Evolutionary conservation across 2,329 filamentous ascomycete genomes (phyloP), one percentile per base, ranked within the genome.

Genomic region (Lachnellula occidentalis): DNA sequence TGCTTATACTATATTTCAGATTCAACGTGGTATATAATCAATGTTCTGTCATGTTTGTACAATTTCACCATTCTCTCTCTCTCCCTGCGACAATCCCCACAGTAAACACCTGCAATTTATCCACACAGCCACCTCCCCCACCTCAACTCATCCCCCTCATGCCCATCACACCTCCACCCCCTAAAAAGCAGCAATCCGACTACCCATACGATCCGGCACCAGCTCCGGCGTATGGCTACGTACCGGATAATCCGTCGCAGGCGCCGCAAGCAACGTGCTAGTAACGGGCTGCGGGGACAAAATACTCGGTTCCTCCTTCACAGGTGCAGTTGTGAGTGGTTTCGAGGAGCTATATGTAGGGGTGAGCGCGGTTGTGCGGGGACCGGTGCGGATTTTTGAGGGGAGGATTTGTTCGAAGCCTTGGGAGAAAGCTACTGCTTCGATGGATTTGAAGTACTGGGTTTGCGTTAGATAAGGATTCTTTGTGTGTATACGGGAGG

Each of bases 371-470:
- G 54, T 50, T n/a, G 54, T 50, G 5, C 70, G 64, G 15, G 71
- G 71, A n/a, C 76, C 78, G 11, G 78, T 81, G 60, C 80, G 77
- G 55, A 82, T 76, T 58, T 75, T 77, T 31, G 79, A 81, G 31
- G 79, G 78, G 34, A 81, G 71, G 55, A 80, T 80, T 63, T 81
- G 79, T 67, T 81, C 78, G 66, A 81, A 82, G 39, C 79, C 79
- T 62, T 80, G 75, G 57, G 76, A 73, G 22, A 68, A 76, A 43
- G 83, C 83, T 2, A 86, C 77, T 64, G 82, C 77, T 69, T 88
- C 85, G 64, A 88, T 87, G 58, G 80, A 83, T 72, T 87, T 87
- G 70, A 88, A 88, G 69, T 88, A 88, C 74, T 55, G n/a, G 15
- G 9, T 43, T 11, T 6, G 19, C 41, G 19, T 43, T 12, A 43